A percentile compares a stretch with the other conserved stretches of the same genome.
Evolutionary conservation across 2,329 filamentous ascomycete species (phyloP).

Genomic region (Fusarium buxicola): DNA sequence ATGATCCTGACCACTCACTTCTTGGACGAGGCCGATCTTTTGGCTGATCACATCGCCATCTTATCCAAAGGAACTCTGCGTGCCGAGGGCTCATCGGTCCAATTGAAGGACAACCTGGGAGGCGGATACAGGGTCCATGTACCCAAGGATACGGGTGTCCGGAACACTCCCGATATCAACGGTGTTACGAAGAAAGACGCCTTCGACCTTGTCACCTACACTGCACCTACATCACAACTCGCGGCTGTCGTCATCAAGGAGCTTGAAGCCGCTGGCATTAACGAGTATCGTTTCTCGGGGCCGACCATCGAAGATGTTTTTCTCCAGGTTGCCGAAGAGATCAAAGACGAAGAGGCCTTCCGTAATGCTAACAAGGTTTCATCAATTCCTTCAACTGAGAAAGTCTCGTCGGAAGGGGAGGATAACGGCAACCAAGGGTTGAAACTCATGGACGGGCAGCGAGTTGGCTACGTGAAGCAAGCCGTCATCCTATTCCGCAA

Average conservation of each 20-base stretch:
- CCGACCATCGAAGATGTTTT: conserved; percentile 96
- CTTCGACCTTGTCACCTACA: conserved; percentile 80
- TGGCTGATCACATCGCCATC: conserved; percentile 90
- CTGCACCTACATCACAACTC: conserved; percentile 74
- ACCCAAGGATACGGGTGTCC: conserved; percentile 66
- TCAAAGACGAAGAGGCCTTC: conserved; percentile 64
- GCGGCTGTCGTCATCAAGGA: conserved; percentile 77
- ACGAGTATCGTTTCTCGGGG: conserved; percentile 86
- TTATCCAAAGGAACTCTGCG: conserved; percentile 86
- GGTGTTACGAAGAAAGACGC: conserved; percentile 68
- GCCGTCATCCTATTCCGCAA: conserved; percentile 81
- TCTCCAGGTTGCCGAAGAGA: conserved; percentile 84
- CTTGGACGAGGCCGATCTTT: conserved; percentile 89
- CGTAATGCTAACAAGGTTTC: conserved; percentile 36
- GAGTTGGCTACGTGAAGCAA: conserved; percentile 77
- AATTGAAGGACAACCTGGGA: conserved; percentile 83
- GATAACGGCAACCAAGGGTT: conserved; percentile 53
- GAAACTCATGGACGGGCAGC: conserved; percentile 74
- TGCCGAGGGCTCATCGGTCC: conserved; percentile 85
- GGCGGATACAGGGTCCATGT: conserved; percentile 87
- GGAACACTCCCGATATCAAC: conserved; percentile 62
- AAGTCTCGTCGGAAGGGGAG: conserved; percentile 39
- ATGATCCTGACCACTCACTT: conserved; percentile 94
- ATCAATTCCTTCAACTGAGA: conserved; percentile 36
- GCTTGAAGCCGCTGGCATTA: conserved; percentile 74